Evolutionary conservation across 345 rosid genomes (phyloP), one percentile per base, ranked within the genome.

Genomic region (Psidium guajava): DNA sequence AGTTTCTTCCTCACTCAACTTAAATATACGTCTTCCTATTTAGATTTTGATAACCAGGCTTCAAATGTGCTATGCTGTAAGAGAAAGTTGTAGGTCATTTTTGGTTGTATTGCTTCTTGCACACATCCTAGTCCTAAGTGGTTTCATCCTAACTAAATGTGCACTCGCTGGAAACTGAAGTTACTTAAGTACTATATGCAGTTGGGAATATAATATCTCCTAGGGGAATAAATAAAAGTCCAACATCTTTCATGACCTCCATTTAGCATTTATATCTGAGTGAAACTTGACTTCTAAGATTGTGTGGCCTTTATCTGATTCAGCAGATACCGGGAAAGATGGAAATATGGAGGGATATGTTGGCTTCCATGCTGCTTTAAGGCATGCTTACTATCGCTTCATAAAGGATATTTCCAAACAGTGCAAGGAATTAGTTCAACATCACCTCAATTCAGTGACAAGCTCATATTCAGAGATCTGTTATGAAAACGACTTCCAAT

Each of bases 401-500:
- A 90, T 97, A 84, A 93, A 89, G 89, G 95, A 95, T 80, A 95
- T 95, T 54, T 91, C 98, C 14, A 94, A 94, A 90, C 94, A 96
- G 82, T 95, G 99, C 92, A 96, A 95, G 93, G 95, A 96, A 84
- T 86, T 96, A 87, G 95, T 94, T 85, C 91, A 96, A 84, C 98
- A 97, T 86, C 99, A 96, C 89, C 98, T 96, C 80, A 98, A 97
- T 92, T 97, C 99, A 52, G 99, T 92, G 47, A 97, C 99, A 8
- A 96, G 99, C 75, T 95, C 98, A 87, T 96, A 97, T 86, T 97
- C 99, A 82, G 96, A 91, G 91, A 98, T 95, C 58, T 96, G 96
- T 85, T 97, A 95, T 82, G 99, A 95, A 91, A 93, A 88, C 74
- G 92, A 91, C 85, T 91, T 89, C 86, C 93, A 91, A 83, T 94